These are phyloP conservation scores for Auriscalpium vulgare DNA, from an alignment of 768 basidiomycete genomes.

Conservation along the genomic window DNA sequence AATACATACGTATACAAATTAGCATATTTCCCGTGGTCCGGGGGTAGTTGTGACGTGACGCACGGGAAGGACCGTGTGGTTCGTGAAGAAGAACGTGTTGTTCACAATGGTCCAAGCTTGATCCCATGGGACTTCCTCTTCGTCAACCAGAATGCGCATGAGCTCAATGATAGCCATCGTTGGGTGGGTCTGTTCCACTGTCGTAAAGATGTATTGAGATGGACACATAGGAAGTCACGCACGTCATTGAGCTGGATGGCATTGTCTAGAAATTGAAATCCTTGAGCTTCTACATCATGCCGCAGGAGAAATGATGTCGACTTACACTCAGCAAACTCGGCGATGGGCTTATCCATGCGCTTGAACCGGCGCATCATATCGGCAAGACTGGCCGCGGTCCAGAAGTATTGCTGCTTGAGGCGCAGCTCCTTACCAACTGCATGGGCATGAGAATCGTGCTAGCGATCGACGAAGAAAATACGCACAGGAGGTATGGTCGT, in stretches of 20 bases:
- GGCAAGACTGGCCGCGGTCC: conserved; percentile 81
- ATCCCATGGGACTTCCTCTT: conserved; percentile 82
- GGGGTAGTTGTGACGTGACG: conserved; percentile 20
- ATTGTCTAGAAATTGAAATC: conserved; percentile 40
- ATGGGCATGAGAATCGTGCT: neutral
- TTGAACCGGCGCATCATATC: conserved; percentile 94
- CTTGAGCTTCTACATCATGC: too few relatives aligned
- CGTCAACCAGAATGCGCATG: conserved; percentile 87
- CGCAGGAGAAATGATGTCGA: neutral
- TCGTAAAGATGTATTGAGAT: too few relatives aligned
- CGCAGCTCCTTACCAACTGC: conserved; percentile 81
- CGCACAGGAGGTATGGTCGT: conserved; percentile 66
- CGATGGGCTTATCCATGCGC: conserved; percentile 74
- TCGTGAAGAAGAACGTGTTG: conserved; percentile 92
- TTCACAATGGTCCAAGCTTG: conserved; percentile 84
- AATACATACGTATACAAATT: too few relatives aligned
- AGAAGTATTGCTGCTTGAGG: conserved; percentile 95
- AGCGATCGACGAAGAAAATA: neutral
- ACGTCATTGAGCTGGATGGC: conserved; percentile 96
- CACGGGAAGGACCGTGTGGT: conserved; percentile 88
- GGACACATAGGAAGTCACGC: conserved; percentile 12
- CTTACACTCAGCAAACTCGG: conserved; percentile 77
- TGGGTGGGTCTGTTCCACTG: conserved; percentile 67
- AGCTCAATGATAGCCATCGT: conserved; percentile 93
- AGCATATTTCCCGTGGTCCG: neutral